Base-by-base conservation (phyloP, 1,284 basidiomycete genomes). In the Trichosporon faecale region DNA sequence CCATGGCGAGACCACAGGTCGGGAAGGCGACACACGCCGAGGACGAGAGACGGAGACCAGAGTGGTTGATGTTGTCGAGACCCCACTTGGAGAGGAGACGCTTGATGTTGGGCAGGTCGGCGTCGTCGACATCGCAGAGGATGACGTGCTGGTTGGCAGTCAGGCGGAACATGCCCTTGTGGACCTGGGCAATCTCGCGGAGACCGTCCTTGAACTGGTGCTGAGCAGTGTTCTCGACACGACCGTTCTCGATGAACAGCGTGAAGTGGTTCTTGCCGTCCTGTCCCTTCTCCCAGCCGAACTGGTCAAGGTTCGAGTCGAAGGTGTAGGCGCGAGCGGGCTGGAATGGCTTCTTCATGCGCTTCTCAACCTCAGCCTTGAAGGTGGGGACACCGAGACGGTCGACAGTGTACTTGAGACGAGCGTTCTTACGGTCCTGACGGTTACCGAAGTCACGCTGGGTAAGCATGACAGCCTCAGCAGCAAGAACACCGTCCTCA, bases 1-100 rank as follows among this genome's bases (percentile, higher is more conserved):
- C 94, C 93, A 96, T 96, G 14, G 94, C 95, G 52, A 96, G 88
- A 77, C 92, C 91, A 77, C 95, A 99, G 3, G 96, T 99, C 6
- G 97, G 96, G 88, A 99, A 97, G 1, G 96, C 91, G 70, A 99
- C 96, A 85, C 97, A 99, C 23, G 97, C 94, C 7, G 92, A 94
- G 6, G 91, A 91, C 6, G 91, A 91, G 60, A 98, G 85, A 72
- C 95, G 88, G 77, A 99, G 83, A 7, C 88, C 95, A 27, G 90
- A 89, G 78, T 91, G 90, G 72, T 90, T 87, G 75, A 97, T 84
- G 79, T 96, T 94, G 84, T 98, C 95, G 71, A 99, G 87, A 83
- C 92, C 93, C 86, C 95, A 97, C 86, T 94, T 88, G 68, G 88
- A 87, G 57, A 99, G 85, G 52, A 98, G 83, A 7, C 83, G 82